Conservation (phyloP, 495 filamentous ascomycete genomes). For the Chaetomium cochliodes region DNA sequence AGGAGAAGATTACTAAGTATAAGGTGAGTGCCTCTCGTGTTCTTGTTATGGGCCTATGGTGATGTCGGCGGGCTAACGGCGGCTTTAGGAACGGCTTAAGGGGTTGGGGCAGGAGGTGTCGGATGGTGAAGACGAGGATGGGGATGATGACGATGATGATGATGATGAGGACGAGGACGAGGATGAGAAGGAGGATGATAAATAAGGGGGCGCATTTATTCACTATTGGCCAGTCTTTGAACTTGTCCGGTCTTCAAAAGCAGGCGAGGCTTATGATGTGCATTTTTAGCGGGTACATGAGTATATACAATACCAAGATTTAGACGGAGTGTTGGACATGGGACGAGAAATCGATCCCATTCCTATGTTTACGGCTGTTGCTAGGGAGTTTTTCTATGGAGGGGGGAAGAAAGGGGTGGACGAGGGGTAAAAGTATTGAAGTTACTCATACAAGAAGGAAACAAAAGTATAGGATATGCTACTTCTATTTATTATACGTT, state of each 20-base stretch:
- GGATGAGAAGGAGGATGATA: constrained; percentile 26
- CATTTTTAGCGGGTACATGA: constrained; percentile 15
- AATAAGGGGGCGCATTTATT: neutral
- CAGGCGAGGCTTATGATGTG: constrained; percentile 7
- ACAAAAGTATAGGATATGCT: no score
- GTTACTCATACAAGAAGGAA: no score
- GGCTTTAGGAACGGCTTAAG: constrained; percentile 65
- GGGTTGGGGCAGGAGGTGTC: constrained; percentile 71
- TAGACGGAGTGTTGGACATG: neutral
- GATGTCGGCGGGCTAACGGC: constrained; percentile 16
- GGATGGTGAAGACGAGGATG: constrained; percentile 74
- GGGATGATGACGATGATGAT: constrained; percentile 61
- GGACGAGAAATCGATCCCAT: neutral
- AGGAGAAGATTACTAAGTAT: constrained; percentile 76
- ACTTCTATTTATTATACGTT: no score
- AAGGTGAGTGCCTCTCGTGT: constrained; percentile 57
- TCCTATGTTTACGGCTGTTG: neutral
- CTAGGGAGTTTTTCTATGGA: neutral
- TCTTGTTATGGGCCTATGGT: neutral
- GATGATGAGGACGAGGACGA: constrained; percentile 45
- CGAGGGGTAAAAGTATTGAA: no score
- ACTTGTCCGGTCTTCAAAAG: constrained; percentile 6
- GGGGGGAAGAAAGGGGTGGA: neutral
- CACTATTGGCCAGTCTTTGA: neutral
- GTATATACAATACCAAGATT: constrained; percentile 7